Conservation (phyloP, 116 monocot genomes). For the Thalassia testudinum region DNA sequence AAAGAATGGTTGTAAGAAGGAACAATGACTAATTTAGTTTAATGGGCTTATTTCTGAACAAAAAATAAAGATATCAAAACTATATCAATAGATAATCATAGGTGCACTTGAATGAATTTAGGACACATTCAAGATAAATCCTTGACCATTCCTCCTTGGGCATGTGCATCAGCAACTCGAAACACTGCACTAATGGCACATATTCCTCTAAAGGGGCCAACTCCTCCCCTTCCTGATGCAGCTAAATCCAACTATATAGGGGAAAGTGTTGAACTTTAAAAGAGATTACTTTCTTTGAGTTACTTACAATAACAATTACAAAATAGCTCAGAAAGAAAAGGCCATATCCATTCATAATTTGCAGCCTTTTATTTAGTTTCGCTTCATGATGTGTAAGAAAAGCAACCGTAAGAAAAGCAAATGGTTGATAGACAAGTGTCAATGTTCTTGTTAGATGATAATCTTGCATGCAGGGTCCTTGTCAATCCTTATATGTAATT, state of each 20-base stretch:
- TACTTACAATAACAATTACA: constrained; percentile 29
- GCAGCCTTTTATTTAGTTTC: constrained; percentile 37
- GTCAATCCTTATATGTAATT: no score
- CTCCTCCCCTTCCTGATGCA: constrained; percentile 46
- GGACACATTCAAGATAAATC: constrained; percentile 73
- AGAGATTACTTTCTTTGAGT: constrained; percentile 1
- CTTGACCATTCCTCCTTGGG: constrained; percentile 60
- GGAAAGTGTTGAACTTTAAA: neutral
- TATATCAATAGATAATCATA: neutral
- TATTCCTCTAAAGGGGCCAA: constrained; percentile 44
- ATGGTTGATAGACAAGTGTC: constrained; percentile 62
- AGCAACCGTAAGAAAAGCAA: constrained; percentile 29
- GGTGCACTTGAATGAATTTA: constrained; percentile 41
- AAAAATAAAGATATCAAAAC: neutral
- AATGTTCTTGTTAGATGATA: constrained; percentile 69
- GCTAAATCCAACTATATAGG: constrained; percentile 44
- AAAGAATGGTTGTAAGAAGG: constrained; percentile 21
- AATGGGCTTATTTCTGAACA: no score
- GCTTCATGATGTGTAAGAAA: constrained; percentile 52
- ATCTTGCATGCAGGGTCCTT: no score
- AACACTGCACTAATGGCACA: constrained; percentile 42
- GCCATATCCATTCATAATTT: constrained; percentile 41
- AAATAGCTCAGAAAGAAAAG: constrained; percentile 47
- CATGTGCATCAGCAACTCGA: constrained; percentile 60
- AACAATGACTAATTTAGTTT: neutral